phyloP scores from a whole-genome alignment of 2,329 filamentous ascomycete genomes.

The Cordyceps tenuipes region DNA sequence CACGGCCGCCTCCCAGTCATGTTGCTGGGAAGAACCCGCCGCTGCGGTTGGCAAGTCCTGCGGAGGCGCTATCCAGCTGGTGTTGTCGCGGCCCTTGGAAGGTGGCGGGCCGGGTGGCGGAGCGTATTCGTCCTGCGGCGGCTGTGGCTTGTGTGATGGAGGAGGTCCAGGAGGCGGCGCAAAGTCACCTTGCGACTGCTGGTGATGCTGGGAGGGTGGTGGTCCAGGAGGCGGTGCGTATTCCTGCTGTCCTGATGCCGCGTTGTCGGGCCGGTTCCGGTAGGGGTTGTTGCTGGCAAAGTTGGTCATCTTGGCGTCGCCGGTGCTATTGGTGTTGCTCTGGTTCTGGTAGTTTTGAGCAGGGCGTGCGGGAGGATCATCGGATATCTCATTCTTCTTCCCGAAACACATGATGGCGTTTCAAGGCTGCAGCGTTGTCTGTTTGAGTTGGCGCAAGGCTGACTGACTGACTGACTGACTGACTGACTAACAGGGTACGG shows the following conservation, averaged over 20 bases:
- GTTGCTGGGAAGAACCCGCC: slow-evolving; percentile 27
- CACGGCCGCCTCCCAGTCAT: slow-evolving; percentile 64
- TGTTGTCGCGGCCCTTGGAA: slow-evolving; percentile 14
- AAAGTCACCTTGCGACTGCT: slow-evolving; percentile 15
- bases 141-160: slow-evolving; percentile 13
- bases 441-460: neutral
- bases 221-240: slow-evolving; percentile 26
- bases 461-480: neutral
- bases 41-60: slow-evolving; percentile 17
- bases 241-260: neutral
- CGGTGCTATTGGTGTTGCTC: slow-evolving; percentile 6
- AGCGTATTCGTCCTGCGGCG: slow-evolving; percentile 14
- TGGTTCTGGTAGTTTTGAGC: slow-evolving; percentile 19
- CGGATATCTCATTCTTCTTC: slow-evolving; percentile 30
- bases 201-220: slow-evolving; percentile 18
- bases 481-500: neutral
- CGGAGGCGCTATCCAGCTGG: slow-evolving; percentile 17
- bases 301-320: slow-evolving; percentile 13
- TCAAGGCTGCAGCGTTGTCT: neutral
- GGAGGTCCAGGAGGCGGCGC: slow-evolving; percentile 24
- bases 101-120: slow-evolving; percentile 31
- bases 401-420: slow-evolving; percentile 41
- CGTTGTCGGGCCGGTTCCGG: neutral
- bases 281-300: slow-evolving; percentile 12
- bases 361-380: slow-evolving; percentile 34